Base-by-base conservation (phyloP, 176 grass and related monocot genomes). In the Oryza meridionalis region DNA sequence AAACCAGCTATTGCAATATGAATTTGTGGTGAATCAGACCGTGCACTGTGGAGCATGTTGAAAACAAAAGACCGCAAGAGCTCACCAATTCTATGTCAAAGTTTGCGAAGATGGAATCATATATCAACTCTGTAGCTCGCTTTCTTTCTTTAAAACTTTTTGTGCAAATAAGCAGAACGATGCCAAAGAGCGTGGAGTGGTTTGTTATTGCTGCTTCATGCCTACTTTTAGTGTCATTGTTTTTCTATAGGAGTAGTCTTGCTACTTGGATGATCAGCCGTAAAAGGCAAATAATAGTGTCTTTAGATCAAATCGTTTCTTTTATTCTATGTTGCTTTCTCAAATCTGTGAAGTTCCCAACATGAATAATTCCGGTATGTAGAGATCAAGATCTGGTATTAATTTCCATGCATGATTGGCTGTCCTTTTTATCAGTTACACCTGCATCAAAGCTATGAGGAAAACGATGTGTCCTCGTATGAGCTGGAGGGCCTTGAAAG, bases 401-500 rank as follows among this genome's bases (percentile, higher is more conserved):
- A 43, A 80, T 74, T 75, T 74, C 9, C 3, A 75, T 0, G 40
- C 43, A 44, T 3, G 59, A 67, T 66, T 42, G 24, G 14, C 40
- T 84, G 33, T 61, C 87, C 70, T 62, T 87, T 67, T 84, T 74
- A 73, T 69, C 84, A 96, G 94, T 42, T 91, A 69, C 77, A 83
- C 53, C 65, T 80, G 62, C 79, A 69, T 31, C 81, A 50, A 78
- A 81, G 24, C 77, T 81, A 65, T 40, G 22, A 76, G n/a, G 42
- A 91, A 73, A 85, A 86, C 2, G 72, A 38, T 53, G 44, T 63
- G 31, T 55, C 71, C 3, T 83, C 33, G 3, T 96, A 83, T 74
- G 78, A 81, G 61, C 65, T 96, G 44, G 91, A 88, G n/a, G 94
- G 94, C 50, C 84, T 93, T 44, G 84, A 96, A 86, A 91, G 63